Evolutionary conservation across 306 rosid species (phyloP).

Genomic region (Gastrolobium bilobum): DNA sequence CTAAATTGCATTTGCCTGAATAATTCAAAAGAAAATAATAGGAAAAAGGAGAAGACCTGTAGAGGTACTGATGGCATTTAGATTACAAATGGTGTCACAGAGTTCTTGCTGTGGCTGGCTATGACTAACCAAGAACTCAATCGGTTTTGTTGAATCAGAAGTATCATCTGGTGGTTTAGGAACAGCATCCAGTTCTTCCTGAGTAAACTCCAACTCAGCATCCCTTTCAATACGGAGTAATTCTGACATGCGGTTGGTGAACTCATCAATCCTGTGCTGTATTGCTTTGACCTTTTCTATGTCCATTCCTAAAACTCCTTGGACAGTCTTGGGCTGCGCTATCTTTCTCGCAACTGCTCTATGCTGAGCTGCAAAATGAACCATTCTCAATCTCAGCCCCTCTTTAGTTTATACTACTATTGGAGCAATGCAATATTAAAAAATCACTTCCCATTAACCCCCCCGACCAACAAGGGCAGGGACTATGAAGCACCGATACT

Average conservation of each 20-base stretch:
- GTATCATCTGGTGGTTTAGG: conserved; percentile 72
- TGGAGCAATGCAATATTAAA: neutral
- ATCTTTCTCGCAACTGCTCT: conserved; percentile 70
- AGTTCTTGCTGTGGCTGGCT: conserved; percentile 86
- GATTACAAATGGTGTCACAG: conserved; percentile 86
- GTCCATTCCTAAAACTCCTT: conserved; percentile 77
- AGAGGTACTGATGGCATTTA: conserved; percentile 80
- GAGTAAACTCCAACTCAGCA: conserved; percentile 86
- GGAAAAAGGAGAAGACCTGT: conserved; percentile 57
- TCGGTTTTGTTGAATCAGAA: conserved; percentile 70
- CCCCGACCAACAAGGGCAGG: too few species aligned
- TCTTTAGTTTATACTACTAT: neutral
- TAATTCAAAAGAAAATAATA: conserved; percentile 18
- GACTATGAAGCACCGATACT: too few species aligned
- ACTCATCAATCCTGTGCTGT: conserved; percentile 71
- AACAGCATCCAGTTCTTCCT: conserved; percentile 89
- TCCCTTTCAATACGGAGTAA: conserved; percentile 81
- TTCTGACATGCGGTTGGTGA: conserved; percentile 72
- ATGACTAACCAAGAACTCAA: conserved; percentile 84
- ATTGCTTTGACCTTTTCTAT: conserved; percentile 67
- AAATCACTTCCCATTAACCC: too few species aligned
- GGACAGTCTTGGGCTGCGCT: conserved; percentile 57
- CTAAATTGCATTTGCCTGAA: conserved; percentile 34
- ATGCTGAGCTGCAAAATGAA: conserved; percentile 73
- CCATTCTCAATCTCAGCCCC: conserved; percentile 39